Evolutionary conservation across 176 grass and related monocot genomes (phyloP).

Genomic region (Chrysopogon serrulatus): DNA sequence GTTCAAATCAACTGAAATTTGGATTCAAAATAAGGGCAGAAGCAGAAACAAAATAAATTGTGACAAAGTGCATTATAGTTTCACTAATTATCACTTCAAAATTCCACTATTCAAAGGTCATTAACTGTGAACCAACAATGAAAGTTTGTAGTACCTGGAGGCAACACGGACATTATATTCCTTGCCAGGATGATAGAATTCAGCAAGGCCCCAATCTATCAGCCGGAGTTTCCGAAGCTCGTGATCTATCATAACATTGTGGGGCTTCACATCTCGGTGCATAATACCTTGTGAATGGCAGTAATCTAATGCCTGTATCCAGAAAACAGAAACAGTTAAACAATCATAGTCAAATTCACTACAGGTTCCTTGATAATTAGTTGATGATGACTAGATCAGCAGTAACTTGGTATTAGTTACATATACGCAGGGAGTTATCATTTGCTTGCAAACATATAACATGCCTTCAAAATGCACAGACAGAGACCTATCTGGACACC

Average conservation of each 20-base stretch:
- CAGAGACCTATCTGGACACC: not conserved
- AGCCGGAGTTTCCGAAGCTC: conserved; percentile 62
- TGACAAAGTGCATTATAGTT: not conserved
- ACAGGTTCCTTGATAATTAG: not conserved
- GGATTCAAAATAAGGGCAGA: not conserved
- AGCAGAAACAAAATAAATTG: not conserved
- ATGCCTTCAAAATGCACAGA: not conserved
- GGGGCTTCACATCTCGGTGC: conserved; percentile 74
- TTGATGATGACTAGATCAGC: not conserved
- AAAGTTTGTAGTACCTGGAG: conserved; percentile 34
- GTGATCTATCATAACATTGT: conserved; percentile 84
- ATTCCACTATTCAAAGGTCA: not conserved
- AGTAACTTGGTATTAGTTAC: not conserved
- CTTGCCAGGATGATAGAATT: conserved; percentile 74
- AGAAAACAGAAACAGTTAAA: not conserved
- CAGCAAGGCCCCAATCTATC: conserved; percentile 76
- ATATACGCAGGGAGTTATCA: not conserved
- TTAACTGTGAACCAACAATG: not conserved
- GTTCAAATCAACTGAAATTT: not conserved
- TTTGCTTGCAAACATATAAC: not conserved
- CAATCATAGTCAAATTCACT: not conserved
- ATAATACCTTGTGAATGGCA: conserved; percentile 73
- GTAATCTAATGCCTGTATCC: conserved; percentile 59
- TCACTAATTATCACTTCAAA: not conserved
- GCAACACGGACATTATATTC: conserved; percentile 74